These are phyloP conservation scores for Biscogniauxia marginata DNA, from an alignment of 2,329 filamentous ascomycete genomes.

Conservation along the genomic window DNA sequence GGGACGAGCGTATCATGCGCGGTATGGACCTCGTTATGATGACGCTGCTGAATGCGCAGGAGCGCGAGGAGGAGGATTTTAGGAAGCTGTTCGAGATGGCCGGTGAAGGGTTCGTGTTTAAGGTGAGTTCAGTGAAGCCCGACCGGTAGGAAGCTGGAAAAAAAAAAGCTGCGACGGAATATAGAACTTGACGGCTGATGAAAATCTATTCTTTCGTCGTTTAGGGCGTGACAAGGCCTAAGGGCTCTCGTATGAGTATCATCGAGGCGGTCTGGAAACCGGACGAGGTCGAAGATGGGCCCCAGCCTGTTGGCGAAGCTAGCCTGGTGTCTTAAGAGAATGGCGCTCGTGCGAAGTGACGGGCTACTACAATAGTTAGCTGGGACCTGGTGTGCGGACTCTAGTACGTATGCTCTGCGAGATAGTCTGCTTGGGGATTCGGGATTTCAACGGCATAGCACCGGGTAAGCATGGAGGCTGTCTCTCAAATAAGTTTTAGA, in stretches of 20 bases:
- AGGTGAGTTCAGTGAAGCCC: constrained; percentile 27
- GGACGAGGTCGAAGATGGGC: not conserved
- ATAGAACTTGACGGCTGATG: no score
- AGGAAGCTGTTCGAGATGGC: constrained; percentile 42
- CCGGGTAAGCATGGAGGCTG: no score
- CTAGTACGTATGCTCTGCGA: no score
- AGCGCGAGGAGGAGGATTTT: constrained; percentile 48
- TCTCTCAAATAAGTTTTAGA: no score
- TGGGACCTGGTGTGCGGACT: no score
- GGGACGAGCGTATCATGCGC: constrained; percentile 47
- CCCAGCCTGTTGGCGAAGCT: not conserved
- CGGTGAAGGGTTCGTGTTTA: constrained; percentile 43
- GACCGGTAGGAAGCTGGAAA: not conserved
- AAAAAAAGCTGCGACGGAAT: no score
- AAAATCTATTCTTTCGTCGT: no score
- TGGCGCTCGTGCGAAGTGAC: no score
- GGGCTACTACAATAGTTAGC: no score
- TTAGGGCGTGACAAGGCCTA: constrained; percentile 41
- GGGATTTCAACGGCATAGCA: no score
- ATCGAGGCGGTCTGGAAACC: constrained; percentile 48
- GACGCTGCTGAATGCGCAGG: constrained; percentile 50
- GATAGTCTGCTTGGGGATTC: no score
- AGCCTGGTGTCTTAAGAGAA: not conserved
- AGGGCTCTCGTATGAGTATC: constrained; percentile 47
- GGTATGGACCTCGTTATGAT: constrained; percentile 55